Percentiles rank a stretch among this genome's conserved stretches.
Evolutionary conservation across 2,329 filamentous ascomycete species (phyloP).

Genomic region (Xylogone sp.): DNA sequence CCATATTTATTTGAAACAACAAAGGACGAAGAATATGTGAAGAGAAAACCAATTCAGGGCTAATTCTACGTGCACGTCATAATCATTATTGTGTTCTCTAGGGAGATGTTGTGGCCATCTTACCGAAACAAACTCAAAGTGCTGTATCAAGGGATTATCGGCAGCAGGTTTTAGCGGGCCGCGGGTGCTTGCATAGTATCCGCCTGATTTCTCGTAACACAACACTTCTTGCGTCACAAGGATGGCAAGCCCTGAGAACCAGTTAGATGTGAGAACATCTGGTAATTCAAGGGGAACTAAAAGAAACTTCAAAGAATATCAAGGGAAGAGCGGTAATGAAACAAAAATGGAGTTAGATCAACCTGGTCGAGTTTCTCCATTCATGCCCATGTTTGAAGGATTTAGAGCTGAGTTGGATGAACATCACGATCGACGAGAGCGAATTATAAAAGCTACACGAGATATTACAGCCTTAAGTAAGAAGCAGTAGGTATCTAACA

Average conservation of each 20-base stretch:
- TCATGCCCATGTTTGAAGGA: constrained; percentile 74
- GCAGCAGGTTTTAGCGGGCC: neutral
- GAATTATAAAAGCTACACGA: constrained; percentile 83
- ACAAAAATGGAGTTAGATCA: neutral
- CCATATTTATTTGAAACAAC: constrained; percentile 8
- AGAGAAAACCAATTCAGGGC: neutral
- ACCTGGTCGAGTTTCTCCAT: constrained; percentile 30
- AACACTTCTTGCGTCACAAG: neutral
- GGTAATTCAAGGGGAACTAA: neutral
- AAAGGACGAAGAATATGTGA: neutral
- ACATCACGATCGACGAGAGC: constrained; percentile 89
- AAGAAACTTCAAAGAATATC: neutral
- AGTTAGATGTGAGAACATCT: neutral
- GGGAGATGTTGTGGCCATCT: neutral
- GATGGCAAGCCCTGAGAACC: neutral
- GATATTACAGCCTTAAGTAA: constrained; percentile 94
- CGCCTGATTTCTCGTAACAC: neutral
- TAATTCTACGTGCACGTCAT: neutral
- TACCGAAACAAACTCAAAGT: neutral
- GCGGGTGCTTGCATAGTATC: neutral
- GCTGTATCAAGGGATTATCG: neutral
- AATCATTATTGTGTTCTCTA: neutral
- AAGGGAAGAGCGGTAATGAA: neutral
- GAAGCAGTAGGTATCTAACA: constrained; percentile 69
- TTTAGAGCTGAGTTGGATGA: constrained; percentile 89